Percentiles rank a stretch among this genome's conserved stretches.
phyloP scores from a whole-genome alignment of 345 rosid species.

The Aquilaria yunnanensis region DNA sequence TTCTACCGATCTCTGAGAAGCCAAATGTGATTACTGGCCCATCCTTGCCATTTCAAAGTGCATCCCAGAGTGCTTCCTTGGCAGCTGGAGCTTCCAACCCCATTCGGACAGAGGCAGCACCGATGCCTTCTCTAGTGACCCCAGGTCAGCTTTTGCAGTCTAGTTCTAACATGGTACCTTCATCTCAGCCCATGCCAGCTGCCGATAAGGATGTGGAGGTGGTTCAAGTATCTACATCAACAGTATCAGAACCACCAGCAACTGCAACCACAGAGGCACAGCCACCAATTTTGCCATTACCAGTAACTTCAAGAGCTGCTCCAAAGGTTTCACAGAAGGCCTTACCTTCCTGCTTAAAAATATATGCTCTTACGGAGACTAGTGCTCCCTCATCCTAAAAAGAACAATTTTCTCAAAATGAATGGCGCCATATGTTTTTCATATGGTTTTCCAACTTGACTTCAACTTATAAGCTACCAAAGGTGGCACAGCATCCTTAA shows the following conservation, averaged over 20 bases:
- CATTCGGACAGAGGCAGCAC: conserved; percentile 31
- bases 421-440: no score
- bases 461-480: no score
- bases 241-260: conserved; percentile 39
- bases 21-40: conserved; percentile 38
- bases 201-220: conserved; percentile 67
- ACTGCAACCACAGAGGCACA: conserved; percentile 49
- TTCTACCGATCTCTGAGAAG: conserved; percentile 38
- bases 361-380: no score
- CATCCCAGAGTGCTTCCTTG: conserved; percentile 35
- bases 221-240: conserved; percentile 50
- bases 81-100: conserved; percentile 38
- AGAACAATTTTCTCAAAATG: no score
- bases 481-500: background rate
- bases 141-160: conserved; percentile 77
- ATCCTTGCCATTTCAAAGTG: conserved; percentile 38
- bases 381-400: no score
- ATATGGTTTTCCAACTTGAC: no score
- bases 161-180: conserved; percentile 32
- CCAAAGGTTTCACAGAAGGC: conserved; percentile 31
- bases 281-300: conserved; percentile 83
- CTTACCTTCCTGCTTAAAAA: background rate
- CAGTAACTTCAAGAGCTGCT: conserved; percentile 46
- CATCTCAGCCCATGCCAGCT: conserved; percentile 37
- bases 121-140: conserved; percentile 50